These are phyloP conservation scores for Alloascoidea hylecoeti DNA, from an alignment of 805 yeast species.

Conservation along the genomic window DNA sequence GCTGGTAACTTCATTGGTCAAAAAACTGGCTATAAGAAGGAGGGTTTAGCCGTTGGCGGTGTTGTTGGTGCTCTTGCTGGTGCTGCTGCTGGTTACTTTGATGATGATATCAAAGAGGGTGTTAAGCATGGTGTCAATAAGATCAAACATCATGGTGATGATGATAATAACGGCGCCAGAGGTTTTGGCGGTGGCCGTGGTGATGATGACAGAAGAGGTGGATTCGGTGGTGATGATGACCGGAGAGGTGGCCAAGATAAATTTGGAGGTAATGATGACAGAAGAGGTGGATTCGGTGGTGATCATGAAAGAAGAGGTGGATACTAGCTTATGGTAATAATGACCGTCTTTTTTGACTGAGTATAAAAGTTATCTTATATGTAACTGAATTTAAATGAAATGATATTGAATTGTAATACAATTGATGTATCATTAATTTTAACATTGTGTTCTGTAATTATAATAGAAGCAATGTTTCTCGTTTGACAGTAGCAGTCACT, in stretches of 20 bases:
- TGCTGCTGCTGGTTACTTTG: not conserved
- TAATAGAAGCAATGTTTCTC: no score
- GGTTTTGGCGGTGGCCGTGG: not conserved
- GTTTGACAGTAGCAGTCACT: no score
- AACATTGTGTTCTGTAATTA: no score
- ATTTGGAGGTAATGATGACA: slow-evolving; percentile 4
- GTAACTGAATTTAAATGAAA: not conserved
- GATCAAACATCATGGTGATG: not conserved
- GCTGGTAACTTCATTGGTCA: no score
- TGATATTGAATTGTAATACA: no score
- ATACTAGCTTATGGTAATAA: slow-evolving; percentile 2
- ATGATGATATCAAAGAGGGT: not conserved
- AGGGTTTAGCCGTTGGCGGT: no score
- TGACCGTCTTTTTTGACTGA: slow-evolving; percentile 3
- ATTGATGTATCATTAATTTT: no score
- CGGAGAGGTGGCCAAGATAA: slow-evolving; percentile 2
- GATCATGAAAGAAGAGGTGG: slow-evolving; percentile 3
- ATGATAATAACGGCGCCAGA: not conserved
- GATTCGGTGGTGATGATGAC: slow-evolving; percentile 3
- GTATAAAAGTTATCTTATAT: not conserved
- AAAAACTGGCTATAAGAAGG: no score
- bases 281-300: slow-evolving; percentile 3
- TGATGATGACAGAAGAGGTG: slow-evolving; percentile 2
- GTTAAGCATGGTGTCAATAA: not conserved
- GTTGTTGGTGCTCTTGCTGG: slow-evolving; percentile 1